These are phyloP conservation scores for Singerocomus inundabilis DNA, from an alignment of 1,284 basidiomycete genomes.

Conservation along the genomic window DNA sequence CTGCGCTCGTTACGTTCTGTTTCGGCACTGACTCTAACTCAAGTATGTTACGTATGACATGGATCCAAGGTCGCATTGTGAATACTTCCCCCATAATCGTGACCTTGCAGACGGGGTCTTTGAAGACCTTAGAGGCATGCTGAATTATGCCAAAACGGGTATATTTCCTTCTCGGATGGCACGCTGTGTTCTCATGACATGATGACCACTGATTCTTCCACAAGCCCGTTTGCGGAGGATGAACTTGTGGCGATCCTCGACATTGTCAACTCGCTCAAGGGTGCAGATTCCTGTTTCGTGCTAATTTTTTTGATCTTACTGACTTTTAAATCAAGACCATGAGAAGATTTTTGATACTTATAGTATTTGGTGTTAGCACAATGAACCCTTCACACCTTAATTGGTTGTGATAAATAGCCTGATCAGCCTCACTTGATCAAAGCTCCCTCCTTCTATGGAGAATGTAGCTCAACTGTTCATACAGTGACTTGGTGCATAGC, in stretches of 20 bases:
- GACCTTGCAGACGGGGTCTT: constrained; percentile 1
- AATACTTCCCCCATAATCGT: constrained; percentile 17
- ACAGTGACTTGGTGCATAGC: too few relatives aligned
- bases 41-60: neutral
- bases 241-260: constrained; percentile 12
- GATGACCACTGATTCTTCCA: constrained; percentile 20
- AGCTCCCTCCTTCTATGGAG: too few relatives aligned
- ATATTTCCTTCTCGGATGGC: neutral
- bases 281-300: neutral
- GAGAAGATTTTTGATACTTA: constrained; percentile 4
- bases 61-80: constrained; percentile 17
- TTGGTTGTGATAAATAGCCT: too few relatives aligned
- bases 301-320: neutral
- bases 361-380: constrained; percentile 8
- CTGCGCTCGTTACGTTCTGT: neutral
- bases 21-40: neutral
- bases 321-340: constrained; percentile 4
- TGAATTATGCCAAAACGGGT: constrained; percentile 21
- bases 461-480: too few relatives aligned
- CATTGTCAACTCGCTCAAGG: constrained; percentile 19
- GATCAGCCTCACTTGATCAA: too few relatives aligned
- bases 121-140: constrained; percentile 15
- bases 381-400: too few relatives aligned
- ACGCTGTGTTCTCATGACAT: too few relatives aligned
- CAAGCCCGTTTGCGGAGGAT: constrained; percentile 19